These are phyloP conservation scores for Cercospora sojina DNA, from an alignment of 2,329 filamentous ascomycete genomes.

Conservation along the genomic window DNA sequence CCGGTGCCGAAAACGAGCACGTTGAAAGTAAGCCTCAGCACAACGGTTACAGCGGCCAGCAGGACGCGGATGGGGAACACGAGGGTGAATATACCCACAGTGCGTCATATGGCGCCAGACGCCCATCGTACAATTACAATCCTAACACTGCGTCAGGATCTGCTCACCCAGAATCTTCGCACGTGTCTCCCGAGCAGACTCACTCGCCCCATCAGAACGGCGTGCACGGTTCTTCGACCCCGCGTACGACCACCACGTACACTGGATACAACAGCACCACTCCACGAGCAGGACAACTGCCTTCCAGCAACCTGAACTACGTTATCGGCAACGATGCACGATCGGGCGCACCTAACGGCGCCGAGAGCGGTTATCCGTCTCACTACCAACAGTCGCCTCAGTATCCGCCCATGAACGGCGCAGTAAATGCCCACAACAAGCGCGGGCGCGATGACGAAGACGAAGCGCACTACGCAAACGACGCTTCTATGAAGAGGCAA, in stretches of 20 bases:
- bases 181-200: conserved; percentile 78
- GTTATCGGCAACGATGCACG: conserved; percentile 72
- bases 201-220: conserved; percentile 79
- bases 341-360: conserved; percentile 54
- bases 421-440: conserved; percentile 53
- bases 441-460: conserved; percentile 63
- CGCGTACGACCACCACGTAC: conserved; percentile 75
- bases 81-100: conserved; percentile 81
- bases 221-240: conserved; percentile 75
- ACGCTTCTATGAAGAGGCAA: conserved; percentile 70
- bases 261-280: conserved; percentile 72
- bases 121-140: conserved; percentile 74
- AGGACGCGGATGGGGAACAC: conserved; percentile 42
- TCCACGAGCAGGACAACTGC: conserved; percentile 63
- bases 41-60: conserved; percentile 58
- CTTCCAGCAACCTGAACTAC: conserved; percentile 82
- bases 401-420: conserved; percentile 65
- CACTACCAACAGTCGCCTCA: conserved; percentile 58
- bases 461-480: conserved; percentile 59
- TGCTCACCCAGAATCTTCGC: conserved; percentile 66
- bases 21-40: conserved; percentile 60
- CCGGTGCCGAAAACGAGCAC: conserved; percentile 61
- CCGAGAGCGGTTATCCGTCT: conserved; percentile 63
- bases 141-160: conserved; percentile 61
- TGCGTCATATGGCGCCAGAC: conserved; percentile 67